Percentiles rank a stretch among this genome's conserved stretches.
phyloP scores from a whole-genome alignment of 108 stramenopile species.

The Skeletonema marinoi region DNA sequence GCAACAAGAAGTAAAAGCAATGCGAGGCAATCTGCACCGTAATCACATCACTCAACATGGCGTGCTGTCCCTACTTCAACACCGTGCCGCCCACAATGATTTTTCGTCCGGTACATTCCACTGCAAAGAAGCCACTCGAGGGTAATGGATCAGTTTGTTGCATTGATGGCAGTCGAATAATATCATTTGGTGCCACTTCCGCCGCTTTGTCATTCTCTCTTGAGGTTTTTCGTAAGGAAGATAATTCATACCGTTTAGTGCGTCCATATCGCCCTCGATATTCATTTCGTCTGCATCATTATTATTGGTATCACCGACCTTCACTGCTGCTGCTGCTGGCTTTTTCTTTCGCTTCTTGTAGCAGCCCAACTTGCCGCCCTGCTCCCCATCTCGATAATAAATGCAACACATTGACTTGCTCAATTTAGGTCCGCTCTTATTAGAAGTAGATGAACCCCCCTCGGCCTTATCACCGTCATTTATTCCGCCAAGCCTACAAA shows the following conservation, averaged over 20 bases:
- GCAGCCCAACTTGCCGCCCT: conserved; percentile 9
- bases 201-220: conserved; percentile 5
- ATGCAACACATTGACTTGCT: conserved; percentile 14
- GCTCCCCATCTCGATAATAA: conserved; percentile 4
- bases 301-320: neutral
- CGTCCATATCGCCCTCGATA: neutral
- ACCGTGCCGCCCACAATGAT: conserved; percentile 23
- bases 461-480: conserved; percentile 38
- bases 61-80: conserved; percentile 14
- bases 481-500: conserved; percentile 57
- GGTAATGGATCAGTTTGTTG: conserved; percentile 26
- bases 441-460: conserved; percentile 52
- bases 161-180: conserved; percentile 14
- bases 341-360: conserved; percentile 18
- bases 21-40: conserved; percentile 18
- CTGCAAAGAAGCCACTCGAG: conserved; percentile 57
- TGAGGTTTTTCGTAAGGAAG: neutral
- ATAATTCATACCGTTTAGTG: conserved; percentile 10
- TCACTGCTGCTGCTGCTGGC: neutral
- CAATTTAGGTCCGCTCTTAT: conserved; percentile 14
- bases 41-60: conserved; percentile 18
- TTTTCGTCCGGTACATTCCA: conserved; percentile 72
- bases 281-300: neutral
- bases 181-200: neutral
- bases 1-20: conserved; percentile 34